A percentile compares a stretch with the other conserved stretches of the same genome.
These are phyloP conservation scores for Microbotryomycetes sp. DNA, from an alignment of 1,284 basidiomycete genomes.

Conservation along the genomic window DNA sequence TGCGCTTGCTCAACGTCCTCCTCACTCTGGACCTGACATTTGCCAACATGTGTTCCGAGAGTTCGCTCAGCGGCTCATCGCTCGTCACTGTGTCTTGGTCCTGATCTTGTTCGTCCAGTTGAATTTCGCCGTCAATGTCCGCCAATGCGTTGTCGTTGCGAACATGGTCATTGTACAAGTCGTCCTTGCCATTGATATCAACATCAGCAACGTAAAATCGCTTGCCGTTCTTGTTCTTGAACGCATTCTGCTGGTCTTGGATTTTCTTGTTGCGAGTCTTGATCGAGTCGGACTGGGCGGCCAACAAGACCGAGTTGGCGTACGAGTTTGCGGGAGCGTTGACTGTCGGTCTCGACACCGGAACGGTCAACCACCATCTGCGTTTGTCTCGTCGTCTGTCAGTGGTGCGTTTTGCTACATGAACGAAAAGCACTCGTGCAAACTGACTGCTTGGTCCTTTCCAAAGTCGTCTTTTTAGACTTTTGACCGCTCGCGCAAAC, in stretches of 20 bases:
- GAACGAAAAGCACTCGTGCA: not conserved
- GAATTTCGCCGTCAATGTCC: not conserved
- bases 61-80: not conserved
- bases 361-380: conserved; percentile 18
- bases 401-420: not conserved
- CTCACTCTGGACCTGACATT: not conserved
- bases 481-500: conserved; percentile 15
- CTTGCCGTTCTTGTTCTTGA: not conserved
- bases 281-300: conserved; percentile 24
- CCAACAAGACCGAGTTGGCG: conserved; percentile 18
- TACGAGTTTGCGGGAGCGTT: not conserved
- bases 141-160: not conserved
- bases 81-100: not conserved
- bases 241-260: conserved; percentile 16
- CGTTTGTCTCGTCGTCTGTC: not conserved
- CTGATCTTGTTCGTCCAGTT: not conserved
- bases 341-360: conserved; percentile 8
- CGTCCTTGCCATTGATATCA: not conserved
- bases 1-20: not conserved
- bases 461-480: conserved; percentile 18
- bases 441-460: conserved; percentile 28
- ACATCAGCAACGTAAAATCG: not conserved
- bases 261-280: conserved; percentile 24
- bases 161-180: not conserved
- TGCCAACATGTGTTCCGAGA: not conserved